These are phyloP conservation scores for Candida krabiensis DNA, from an alignment of 805 yeast genomes.

Conservation along the genomic window DNA sequence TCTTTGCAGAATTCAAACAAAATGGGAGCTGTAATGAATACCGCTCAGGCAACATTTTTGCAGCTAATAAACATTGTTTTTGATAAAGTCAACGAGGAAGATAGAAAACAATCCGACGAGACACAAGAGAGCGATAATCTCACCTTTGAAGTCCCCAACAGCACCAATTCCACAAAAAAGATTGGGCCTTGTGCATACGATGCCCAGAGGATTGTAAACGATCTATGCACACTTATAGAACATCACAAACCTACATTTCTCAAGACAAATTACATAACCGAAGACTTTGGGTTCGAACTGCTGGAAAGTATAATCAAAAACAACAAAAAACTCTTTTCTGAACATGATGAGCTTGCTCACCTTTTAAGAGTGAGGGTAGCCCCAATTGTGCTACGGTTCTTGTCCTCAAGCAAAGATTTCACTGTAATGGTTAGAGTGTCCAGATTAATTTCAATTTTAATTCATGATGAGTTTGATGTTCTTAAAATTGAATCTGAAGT, in stretches of 20 bases:
- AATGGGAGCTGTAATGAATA: conserved; percentile 75
- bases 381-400: conserved; percentile 70
- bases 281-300: conserved; percentile 76
- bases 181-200: conserved; percentile 63
- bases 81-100: conserved; percentile 57
- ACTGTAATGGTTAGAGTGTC: conserved; percentile 73
- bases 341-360: conserved; percentile 63
- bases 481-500: conserved; percentile 81
- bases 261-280: conserved; percentile 50
- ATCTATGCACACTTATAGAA: conserved; percentile 68
- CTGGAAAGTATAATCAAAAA: conserved; percentile 74
- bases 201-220: conserved; percentile 67
- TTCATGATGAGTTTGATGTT: conserved; percentile 59
- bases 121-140: conserved; percentile 17
- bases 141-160: conserved; percentile 40
- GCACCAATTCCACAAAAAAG: conserved; percentile 41
- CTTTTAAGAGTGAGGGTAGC: conserved; percentile 67
- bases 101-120: conserved; percentile 25
- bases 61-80: conserved; percentile 78
- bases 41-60: conserved; percentile 91
- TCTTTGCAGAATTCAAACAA: conserved; percentile 68
- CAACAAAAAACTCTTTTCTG: conserved; percentile 54
- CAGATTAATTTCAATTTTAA: conserved; percentile 62
- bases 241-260: conserved; percentile 56
- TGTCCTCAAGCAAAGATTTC: conserved; percentile 60